These are phyloP conservation scores for Wickerhamomyces sp. DNA, from an alignment of 1,139 yeast species.

Conservation along the genomic window DNA sequence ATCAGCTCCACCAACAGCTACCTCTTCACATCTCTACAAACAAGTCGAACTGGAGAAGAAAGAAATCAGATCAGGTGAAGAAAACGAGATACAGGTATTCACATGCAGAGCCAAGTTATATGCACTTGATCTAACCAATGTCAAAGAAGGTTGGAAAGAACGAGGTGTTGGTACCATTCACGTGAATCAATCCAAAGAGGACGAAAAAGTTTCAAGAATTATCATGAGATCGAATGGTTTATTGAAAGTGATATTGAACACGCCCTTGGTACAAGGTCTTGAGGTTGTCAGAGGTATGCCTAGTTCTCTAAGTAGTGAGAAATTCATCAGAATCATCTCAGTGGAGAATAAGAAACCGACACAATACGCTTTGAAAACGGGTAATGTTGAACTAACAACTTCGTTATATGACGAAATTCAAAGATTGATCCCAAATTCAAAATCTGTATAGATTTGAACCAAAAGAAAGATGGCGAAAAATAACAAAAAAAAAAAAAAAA, in stretches of 20 bases:
- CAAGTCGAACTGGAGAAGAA: slow-evolving; percentile 37
- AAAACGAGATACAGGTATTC: slow-evolving; percentile 67
- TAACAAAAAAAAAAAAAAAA: too few relatives aligned
- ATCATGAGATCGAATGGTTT: slow-evolving; percentile 92
- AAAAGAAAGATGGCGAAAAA: not conserved
- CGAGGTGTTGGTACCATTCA: slow-evolving; percentile 87
- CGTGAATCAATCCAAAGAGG: slow-evolving; percentile 48
- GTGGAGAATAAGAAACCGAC: slow-evolving; percentile 59
- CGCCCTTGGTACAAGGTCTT: slow-evolving; percentile 55
- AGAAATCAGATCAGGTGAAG: slow-evolving; percentile 82
- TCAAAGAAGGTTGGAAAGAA: slow-evolving; percentile 88
- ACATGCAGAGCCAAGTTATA: slow-evolving; percentile 76
- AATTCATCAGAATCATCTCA: slow-evolving; percentile 67
- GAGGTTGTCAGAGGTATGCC: slow-evolving; percentile 75
- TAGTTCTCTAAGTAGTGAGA: slow-evolving; percentile 75
- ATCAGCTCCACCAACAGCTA: slow-evolving; percentile 7
- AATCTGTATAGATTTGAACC: slow-evolving; percentile 4
- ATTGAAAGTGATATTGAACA: slow-evolving; percentile 74
- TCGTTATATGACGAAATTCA: slow-evolving; percentile 51
- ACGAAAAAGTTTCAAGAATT: slow-evolving; percentile 43
- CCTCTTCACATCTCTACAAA: slow-evolving; percentile 15
- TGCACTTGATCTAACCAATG: slow-evolving; percentile 59
- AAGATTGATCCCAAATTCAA: slow-evolving; percentile 27
- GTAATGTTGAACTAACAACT: slow-evolving; percentile 55
- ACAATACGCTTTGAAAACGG: slow-evolving; percentile 78